phyloP scores from a whole-genome alignment of 441 rosid genomes.

The Croton setiger region DNA sequence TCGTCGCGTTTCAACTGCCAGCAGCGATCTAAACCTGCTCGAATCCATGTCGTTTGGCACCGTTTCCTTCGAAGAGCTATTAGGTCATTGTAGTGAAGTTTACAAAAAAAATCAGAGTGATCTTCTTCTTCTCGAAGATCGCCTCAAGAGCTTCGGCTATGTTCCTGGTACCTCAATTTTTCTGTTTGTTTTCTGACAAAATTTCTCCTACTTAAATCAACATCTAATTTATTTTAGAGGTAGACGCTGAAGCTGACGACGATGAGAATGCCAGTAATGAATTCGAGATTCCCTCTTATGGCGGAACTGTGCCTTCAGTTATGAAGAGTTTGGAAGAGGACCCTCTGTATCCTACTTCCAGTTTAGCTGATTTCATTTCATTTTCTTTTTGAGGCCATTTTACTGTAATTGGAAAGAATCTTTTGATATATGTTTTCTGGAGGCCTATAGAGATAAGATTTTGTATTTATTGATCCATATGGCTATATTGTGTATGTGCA shows the following conservation, averaged over 20 bases:
- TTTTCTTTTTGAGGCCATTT: too few species aligned
- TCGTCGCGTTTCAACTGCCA: conserved; percentile 46
- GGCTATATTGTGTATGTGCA: too few species aligned
- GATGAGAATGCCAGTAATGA: conserved; percentile 28
- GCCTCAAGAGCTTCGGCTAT: conserved; percentile 15
- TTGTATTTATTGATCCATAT: too few species aligned
- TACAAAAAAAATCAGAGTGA: conserved; percentile 21
- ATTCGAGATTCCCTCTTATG: conserved; percentile 23
- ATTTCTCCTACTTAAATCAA: background rate
- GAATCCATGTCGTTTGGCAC: conserved; percentile 30
- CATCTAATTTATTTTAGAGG: background rate
- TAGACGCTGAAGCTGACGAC: conserved; percentile 39
- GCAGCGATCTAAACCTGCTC: conserved; percentile 25
- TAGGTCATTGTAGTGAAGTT: conserved; percentile 63
- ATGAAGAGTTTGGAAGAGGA: conserved; percentile 54
- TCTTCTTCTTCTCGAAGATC: conserved; percentile 17
- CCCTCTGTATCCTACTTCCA: conserved; percentile 56
- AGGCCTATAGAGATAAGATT: too few species aligned
- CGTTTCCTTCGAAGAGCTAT: conserved; percentile 36
- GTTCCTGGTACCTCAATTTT: conserved; percentile 15
- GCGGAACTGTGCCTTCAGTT: conserved; percentile 23
- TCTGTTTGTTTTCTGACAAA: background rate
- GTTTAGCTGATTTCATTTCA: background rate
- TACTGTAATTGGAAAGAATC: too few species aligned
- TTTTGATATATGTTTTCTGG: too few species aligned